Evolutionary conservation across 352 stramenopile genomes (phyloP).

Genomic region (Pilasporangium apinafurcum): DNA sequence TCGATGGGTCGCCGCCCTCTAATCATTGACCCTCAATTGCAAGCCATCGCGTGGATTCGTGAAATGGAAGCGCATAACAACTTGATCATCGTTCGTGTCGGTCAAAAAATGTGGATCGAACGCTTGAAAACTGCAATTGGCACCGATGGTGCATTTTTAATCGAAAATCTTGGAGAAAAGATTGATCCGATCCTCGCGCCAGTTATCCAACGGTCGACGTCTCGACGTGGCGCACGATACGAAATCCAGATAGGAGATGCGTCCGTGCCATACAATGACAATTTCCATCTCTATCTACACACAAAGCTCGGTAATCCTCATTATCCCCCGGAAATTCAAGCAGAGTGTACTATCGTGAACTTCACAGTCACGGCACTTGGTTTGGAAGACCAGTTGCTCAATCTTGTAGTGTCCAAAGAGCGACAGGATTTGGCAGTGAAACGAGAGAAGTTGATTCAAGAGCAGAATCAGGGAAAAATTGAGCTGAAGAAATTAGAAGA

Average conservation of each 20-base stretch:
- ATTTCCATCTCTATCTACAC: constrained; percentile 92
- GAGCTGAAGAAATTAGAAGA: constrained; percentile 95
- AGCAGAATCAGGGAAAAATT: constrained; percentile 95
- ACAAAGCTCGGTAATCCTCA: constrained; percentile 94
- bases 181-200: constrained; percentile 92
- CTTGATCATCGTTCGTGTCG: constrained; percentile 91
- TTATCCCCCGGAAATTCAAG: constrained; percentile 93
- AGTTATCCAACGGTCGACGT: constrained; percentile 92
- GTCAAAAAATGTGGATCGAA: constrained; percentile 93
- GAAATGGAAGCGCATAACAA: constrained; percentile 90
- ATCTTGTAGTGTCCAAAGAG: constrained; percentile 91
- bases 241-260: constrained; percentile 94
- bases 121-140: constrained; percentile 92
- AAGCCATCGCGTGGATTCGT: constrained; percentile 92
- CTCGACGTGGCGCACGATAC: constrained; percentile 88
- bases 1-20: constrained; percentile 87
- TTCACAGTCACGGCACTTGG: constrained; percentile 92
- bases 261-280: constrained; percentile 91
- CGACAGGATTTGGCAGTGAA: constrained; percentile 77
- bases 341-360: constrained; percentile 93
- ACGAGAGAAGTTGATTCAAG: constrained; percentile 89
- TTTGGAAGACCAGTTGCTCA: constrained; percentile 91
- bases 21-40: constrained; percentile 92
- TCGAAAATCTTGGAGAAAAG: constrained; percentile 93
- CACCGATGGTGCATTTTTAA: constrained; percentile 89